Percentiles rank a stretch among this genome's conserved stretches.
phyloP scores from a whole-genome alignment of 441 rosid species.

The Corymbia calophylla region DNA sequence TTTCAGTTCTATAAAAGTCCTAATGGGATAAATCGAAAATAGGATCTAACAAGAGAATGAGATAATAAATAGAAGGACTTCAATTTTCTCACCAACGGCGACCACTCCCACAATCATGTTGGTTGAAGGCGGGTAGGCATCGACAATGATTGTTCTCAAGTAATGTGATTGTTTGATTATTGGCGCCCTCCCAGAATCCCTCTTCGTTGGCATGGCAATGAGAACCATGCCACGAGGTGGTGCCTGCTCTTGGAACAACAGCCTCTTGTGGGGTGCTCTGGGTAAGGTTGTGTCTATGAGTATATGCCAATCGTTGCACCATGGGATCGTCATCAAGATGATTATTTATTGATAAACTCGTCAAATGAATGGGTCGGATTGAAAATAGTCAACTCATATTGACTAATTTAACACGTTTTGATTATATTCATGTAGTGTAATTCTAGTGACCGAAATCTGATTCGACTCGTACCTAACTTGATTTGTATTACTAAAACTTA shows the following conservation, averaged over 20 bases:
- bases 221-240: not conserved
- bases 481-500: too few relatives aligned
- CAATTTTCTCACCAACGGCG: not conserved
- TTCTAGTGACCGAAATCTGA: too few relatives aligned
- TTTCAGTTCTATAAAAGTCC: not conserved
- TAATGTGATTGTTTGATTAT: not conserved
- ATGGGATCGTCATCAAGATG: not conserved
- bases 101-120: accelerated
- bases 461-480: too few relatives aligned
- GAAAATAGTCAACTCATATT: too few relatives aligned
- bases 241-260: not conserved
- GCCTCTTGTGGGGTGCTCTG: not conserved
- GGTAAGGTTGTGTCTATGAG: not conserved
- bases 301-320: not conserved
- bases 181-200: not conserved
- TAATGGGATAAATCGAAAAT: not conserved
- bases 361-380: too few relatives aligned
- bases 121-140: accelerated
- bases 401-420: too few relatives aligned
- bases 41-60: not conserved
- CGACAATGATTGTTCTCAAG: accelerated
- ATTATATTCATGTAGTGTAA: too few relatives aligned
- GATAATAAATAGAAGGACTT: not conserved
- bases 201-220: not conserved
- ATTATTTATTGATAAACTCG: too few relatives aligned